A percentile compares a stretch with the other conserved stretches of the same genome.
Conservation (phyloP, 2,329 filamentous ascomycete species). For the Calycina marina region DNA sequence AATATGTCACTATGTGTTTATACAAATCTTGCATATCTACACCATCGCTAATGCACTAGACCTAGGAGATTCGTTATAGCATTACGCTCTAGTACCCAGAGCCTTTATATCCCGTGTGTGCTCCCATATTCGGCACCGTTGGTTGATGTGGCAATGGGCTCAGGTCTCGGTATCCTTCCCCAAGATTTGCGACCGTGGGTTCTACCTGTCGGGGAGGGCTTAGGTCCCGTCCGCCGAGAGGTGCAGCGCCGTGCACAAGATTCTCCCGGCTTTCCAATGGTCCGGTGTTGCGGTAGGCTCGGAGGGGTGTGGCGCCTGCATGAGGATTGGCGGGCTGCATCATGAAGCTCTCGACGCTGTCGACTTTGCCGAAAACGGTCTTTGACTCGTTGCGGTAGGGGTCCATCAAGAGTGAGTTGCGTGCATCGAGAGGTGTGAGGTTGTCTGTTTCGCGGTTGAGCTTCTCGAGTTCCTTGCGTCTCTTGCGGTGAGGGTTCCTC, state of each 20-base stretch:
- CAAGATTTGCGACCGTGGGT: constrained; percentile 11
- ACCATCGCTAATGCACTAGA: not conserved
- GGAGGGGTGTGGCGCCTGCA: constrained; percentile 12
- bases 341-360: constrained; percentile 14
- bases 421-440: constrained; percentile 74
- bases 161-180: too few species aligned
- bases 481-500: constrained; percentile 80
- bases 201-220: constrained; percentile 8
- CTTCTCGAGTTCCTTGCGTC: constrained; percentile 79
- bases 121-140: too few species aligned
- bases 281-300: constrained; percentile 7
- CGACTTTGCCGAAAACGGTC: constrained; percentile 8
- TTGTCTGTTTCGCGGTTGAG: constrained; percentile 61
- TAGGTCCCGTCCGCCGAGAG: constrained; percentile 11
- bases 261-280: constrained; percentile 12
- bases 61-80: constrained; percentile 1
- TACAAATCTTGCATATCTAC: too few species aligned
- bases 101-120: constrained; percentile 15
- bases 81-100: constrained; percentile 13
- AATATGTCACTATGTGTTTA: too few species aligned
- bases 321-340: constrained; percentile 20
- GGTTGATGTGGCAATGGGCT: too few species aligned
- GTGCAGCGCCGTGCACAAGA: constrained; percentile 14
- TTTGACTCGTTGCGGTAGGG: constrained; percentile 14
- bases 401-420: constrained; percentile 58